Conservation (phyloP, 1,284 basidiomycete species). For the Sparassis latifolia region DNA sequence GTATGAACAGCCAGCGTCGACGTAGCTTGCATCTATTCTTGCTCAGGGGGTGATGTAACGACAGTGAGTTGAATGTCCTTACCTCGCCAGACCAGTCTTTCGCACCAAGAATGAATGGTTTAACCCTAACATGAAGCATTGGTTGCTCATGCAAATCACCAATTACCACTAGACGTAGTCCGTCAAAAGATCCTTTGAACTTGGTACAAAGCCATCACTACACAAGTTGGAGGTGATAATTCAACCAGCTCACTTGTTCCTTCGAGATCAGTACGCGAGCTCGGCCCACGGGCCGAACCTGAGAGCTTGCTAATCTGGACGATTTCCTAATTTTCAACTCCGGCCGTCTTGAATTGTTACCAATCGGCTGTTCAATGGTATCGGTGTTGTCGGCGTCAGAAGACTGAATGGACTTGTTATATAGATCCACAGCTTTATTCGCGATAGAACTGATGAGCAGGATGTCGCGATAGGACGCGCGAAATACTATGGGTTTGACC, state of each 20-base stretch:
- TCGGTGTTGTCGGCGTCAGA: background rate
- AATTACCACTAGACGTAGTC: conserved; percentile 90
- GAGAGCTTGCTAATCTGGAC: conserved; percentile 32
- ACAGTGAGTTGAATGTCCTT: conserved; percentile 13
- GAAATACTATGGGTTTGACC: conserved; percentile 82
- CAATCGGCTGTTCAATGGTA: conserved; percentile 1
- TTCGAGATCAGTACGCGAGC: conserved; percentile 69
- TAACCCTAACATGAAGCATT: conserved; percentile 83
- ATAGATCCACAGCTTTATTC: conserved; percentile 81
- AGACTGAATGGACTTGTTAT: conserved; percentile 23
- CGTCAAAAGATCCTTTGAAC: conserved; percentile 82
- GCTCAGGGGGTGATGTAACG: conserved; percentile 22
- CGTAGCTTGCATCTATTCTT: conserved; percentile 60
- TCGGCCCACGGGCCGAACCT: conserved; percentile 43
- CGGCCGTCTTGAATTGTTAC: conserved; percentile 6
- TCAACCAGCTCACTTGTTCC: conserved; percentile 58
- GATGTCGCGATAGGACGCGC: conserved; percentile 92
- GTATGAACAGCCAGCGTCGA: conserved; percentile 79
- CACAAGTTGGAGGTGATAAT: background rate
- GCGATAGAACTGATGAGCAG: conserved; percentile 85
- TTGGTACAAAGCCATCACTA: conserved; percentile 23
- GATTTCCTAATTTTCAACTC: conserved; percentile 9
- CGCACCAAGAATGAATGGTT: conserved; percentile 78
- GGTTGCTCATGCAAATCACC: conserved; percentile 96
- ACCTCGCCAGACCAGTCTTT: conserved; percentile 96